Conservation (phyloP, 305 asterid genomes). For the Fraxinus platypoda region DNA sequence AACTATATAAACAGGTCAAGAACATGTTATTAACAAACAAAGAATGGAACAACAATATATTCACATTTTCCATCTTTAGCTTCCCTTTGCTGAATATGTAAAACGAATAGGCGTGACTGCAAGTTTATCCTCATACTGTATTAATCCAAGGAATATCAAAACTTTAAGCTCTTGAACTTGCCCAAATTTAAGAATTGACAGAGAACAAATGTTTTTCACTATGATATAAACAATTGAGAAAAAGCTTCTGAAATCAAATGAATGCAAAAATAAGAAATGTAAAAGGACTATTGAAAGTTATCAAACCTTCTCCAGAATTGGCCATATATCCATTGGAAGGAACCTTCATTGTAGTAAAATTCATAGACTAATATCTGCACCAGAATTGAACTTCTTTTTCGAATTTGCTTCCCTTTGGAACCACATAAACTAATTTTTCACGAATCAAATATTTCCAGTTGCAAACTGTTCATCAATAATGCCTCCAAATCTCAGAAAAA, state of each 20-base stretch:
- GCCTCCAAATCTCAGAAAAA: not conserved
- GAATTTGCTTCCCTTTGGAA: conserved; percentile 23
- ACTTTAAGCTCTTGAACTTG: not conserved
- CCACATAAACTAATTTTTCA: conserved; percentile 27
- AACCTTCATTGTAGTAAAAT: conserved; percentile 61
- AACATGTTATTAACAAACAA: not conserved
- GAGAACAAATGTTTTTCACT: conserved; percentile 2
- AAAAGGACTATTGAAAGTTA: conserved; percentile 8
- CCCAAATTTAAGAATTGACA: conserved; percentile 10
- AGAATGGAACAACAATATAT: not conserved
- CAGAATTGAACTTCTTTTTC: conserved; percentile 18
- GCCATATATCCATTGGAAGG: conserved; percentile 65
- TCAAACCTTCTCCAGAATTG: conserved; percentile 80
- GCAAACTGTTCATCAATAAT: not conserved
- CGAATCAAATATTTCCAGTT: conserved; percentile 23
- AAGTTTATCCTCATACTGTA: not conserved
- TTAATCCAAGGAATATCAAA: not conserved
- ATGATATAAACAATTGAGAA: not conserved
- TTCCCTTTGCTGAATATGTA: not conserved
- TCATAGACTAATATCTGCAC: conserved; percentile 20
- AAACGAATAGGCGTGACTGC: not conserved
- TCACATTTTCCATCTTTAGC: not conserved
- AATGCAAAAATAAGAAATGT: not conserved
- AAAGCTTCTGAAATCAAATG: not conserved
- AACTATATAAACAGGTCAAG: not conserved